Base-by-base conservation (phyloP, 176 grass and related monocot genomes). In the Oryza nivara region DNA sequence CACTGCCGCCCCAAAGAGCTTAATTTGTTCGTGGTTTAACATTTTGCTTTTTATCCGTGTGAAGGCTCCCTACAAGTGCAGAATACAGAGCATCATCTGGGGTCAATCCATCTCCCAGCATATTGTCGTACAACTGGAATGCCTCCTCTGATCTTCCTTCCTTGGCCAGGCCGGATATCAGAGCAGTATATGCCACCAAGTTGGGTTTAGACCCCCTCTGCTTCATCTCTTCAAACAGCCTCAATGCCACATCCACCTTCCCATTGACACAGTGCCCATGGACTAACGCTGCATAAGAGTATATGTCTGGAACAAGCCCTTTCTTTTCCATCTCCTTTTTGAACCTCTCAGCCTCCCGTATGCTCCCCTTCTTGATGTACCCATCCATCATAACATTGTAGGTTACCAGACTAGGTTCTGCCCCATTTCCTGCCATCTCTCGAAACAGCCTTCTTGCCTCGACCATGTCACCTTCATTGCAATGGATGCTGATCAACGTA, bases 291-390 rank as follows among this genome's bases (percentile, higher is more conserved):
- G 91, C 80, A 66, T 98, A 98, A 11, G 91, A 94, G 87, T 95
- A 95, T 17, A 91, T 67, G 52, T 95, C 96, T 15, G 86, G 82
- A 52, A 87, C 72, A 77, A 98, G 65, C 67, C 91, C 93, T 87
- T 94, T 98, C 81, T 88, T 98, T 49, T 95, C 96, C 96, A 95
- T 98, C 83, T 93, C 92, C 74, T 87, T 90, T 78, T 83, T 93
- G 47, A 98, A 81, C 77, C 83, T 86, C 79, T 93, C 96, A 10
- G 93, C 96, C 86, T 98, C 96, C 0, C 70, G 86, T 77, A 95
- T 86, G 47, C 77, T 90, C 13, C 92, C 83, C 68, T 92, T 95
- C 84, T 98, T 95, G 76, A 82, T 80, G 69, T 92, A 95, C 22
- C 91, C 96, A 85, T 95, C 80, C 9, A 98, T 92, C 89, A 98